Conservation (phyloP, 257 asterid species). For the Oldenlandia corymbosa region DNA sequence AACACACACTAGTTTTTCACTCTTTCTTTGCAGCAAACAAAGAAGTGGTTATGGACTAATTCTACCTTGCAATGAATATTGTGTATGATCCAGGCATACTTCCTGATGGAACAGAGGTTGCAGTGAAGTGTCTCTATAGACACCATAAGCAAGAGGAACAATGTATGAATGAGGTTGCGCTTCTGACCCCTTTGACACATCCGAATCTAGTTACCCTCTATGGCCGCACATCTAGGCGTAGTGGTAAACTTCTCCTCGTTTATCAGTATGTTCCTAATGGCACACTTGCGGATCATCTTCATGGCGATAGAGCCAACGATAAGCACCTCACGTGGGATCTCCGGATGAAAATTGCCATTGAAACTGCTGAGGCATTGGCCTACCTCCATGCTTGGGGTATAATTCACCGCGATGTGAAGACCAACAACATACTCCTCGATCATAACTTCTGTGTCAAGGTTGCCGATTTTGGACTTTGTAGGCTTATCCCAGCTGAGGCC, state of each 20-base stretch:
- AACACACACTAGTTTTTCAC: background rate
- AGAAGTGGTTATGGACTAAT: background rate
- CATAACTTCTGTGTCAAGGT: conserved; percentile 55
- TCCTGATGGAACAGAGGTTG: conserved; percentile 75
- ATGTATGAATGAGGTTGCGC: conserved; percentile 60
- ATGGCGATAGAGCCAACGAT: conserved; percentile 38
- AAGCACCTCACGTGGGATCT: conserved; percentile 45
- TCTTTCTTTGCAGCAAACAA: background rate
- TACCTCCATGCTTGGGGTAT: conserved; percentile 66
- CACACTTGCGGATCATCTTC: conserved; percentile 69
- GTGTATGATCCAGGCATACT: conserved; percentile 45
- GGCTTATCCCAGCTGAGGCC: conserved; percentile 51
- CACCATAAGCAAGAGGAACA: conserved; percentile 64
- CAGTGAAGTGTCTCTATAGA: conserved; percentile 71
- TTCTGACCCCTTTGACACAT: conserved; percentile 59
- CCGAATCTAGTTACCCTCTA: conserved; percentile 61
- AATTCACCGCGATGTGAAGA: conserved; percentile 72
- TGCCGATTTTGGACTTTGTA: conserved; percentile 75
- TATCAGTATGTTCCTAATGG: conserved; percentile 71
- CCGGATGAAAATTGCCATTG: conserved; percentile 66
- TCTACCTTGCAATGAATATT: background rate
- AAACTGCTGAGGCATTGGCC: conserved; percentile 57
- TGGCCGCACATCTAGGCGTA: conserved; percentile 67
- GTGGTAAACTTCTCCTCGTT: conserved; percentile 74
- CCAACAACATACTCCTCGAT: conserved; percentile 64